Percentiles rank a stretch among this genome's conserved stretches.
Evolutionary conservation across 1,284 basidiomycete genomes (phyloP).

Genomic region (Peniophora sp.): DNA sequence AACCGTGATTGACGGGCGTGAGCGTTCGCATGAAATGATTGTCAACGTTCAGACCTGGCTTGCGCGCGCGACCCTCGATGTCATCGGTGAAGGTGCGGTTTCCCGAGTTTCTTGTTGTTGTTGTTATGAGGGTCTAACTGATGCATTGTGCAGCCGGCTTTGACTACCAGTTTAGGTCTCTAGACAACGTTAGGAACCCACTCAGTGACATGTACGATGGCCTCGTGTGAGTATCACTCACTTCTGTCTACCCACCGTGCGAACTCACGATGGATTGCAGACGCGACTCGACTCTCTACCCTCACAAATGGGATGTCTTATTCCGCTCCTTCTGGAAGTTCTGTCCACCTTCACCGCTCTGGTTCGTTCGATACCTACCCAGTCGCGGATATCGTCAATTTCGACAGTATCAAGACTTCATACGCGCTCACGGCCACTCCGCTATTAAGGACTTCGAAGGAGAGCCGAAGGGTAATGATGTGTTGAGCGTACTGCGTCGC

Average conservation of each 20-base stretch:
- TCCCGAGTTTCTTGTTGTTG: background rate
- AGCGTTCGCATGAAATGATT: slow-evolving; percentile 2
- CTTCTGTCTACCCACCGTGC: background rate
- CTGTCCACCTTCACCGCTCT: slow-evolving; percentile 13
- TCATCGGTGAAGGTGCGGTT: slow-evolving; percentile 21
- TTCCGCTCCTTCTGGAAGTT: slow-evolving; percentile 18
- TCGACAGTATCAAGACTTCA: slow-evolving; percentile 12
- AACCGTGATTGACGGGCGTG: too few species aligned
- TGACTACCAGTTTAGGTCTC: slow-evolving; percentile 19
- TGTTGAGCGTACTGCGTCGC: slow-evolving; percentile 19
- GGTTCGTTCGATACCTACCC: slow-evolving; percentile 16
- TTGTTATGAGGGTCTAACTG: background rate
- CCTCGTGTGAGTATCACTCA: slow-evolving; percentile 23
- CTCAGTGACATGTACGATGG: slow-evolving; percentile 17
- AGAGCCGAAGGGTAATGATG: slow-evolving; percentile 14
- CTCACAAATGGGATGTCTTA: slow-evolving; percentile 8
- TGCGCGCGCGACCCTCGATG: slow-evolving; percentile 21
- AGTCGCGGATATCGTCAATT: slow-evolving; percentile 16
- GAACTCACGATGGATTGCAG: slow-evolving; percentile 2
- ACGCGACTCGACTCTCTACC: slow-evolving; percentile 12
- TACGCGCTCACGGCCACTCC: slow-evolving; percentile 16
- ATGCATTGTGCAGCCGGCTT: slow-evolving; percentile 18
- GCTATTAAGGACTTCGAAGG: slow-evolving; percentile 10
- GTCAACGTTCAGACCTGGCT: slow-evolving; percentile 15
- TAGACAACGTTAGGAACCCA: slow-evolving; percentile 17